Evolutionary conservation across 202 grass and related monocot genomes (phyloP).

Genomic region (Cymbopogon flexuosus): DNA sequence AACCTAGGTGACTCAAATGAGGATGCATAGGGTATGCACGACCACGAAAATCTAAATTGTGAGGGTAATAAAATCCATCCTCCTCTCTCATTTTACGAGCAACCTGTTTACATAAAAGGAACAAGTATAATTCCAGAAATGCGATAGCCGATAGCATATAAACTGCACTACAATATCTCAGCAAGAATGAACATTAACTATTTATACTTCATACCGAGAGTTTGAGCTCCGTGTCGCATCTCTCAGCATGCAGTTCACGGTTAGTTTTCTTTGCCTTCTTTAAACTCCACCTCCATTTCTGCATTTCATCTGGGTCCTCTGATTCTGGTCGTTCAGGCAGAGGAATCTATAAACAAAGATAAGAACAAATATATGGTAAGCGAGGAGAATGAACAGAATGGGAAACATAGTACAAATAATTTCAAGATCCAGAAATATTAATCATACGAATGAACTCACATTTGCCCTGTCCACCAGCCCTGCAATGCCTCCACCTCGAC

Average conservation of each 20-base stretch:
- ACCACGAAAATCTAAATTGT: conserved; percentile 89
- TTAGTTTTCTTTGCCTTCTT: conserved; percentile 84
- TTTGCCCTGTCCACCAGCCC: conserved; percentile 74
- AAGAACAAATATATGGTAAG: neutral
- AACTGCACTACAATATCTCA: conserved; percentile 5
- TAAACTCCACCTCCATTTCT: conserved; percentile 72
- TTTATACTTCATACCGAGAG: conserved; percentile 65
- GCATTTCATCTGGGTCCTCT: conserved; percentile 59
- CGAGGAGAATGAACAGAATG: neutral
- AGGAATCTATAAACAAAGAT: conserved; percentile 51
- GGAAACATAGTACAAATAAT: neutral
- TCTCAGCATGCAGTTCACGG: conserved; percentile 73
- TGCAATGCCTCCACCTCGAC: conserved; percentile 70
- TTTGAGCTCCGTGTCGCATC: conserved; percentile 90
- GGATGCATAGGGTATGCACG: conserved; percentile 95
- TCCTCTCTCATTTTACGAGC: conserved; percentile 86
- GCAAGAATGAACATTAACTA: neutral
- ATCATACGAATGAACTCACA: conserved; percentile 49
- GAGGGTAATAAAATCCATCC: conserved; percentile 93
- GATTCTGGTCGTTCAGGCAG: conserved; percentile 56
- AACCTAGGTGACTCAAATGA: conserved; percentile 87
- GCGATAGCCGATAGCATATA: conserved; percentile 1
- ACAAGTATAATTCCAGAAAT: conserved; percentile 11
- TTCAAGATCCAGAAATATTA: neutral
- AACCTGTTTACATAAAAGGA: conserved; percentile 61